Base-by-base conservation (phyloP, 805 yeast genomes). In the Komagataella ulmi region DNA sequence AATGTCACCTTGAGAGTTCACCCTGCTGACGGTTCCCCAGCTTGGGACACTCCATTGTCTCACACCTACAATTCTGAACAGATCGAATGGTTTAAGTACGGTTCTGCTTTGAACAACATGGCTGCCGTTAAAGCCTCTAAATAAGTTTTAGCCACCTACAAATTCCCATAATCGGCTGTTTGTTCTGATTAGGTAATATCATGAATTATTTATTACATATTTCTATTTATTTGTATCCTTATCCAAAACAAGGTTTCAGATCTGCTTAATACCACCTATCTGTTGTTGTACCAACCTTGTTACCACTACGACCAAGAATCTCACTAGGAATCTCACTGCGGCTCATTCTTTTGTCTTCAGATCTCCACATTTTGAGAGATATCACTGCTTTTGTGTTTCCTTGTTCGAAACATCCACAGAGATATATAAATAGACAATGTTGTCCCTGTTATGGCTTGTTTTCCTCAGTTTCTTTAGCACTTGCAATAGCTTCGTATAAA, bases 11-110 rank as follows among this genome's bases (percentile, higher is more conserved):
- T 90, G 79, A 87, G 85, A 73, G 80, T 79, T 61, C 80, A 78
- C 66, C 83, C 83, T 61, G 69, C 73, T 69, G 74, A 85, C 56
- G 97, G 97, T 65, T 21, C 24, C 14, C 75, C 69, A 61, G 73
- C 89, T 56, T 93, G 97, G 97, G 84, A 83, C 64, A 77, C 91
- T 67, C 84, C 80, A 75, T 86, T 93, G 71, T 80, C 96, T 53
- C 99, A 93, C 80, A 93, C 99, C 59, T 93, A 87, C 81, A 93
- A 93, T 80, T 56, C 69, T 57, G 97, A 93, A 79, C 99, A 91
- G 80, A 86, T 91, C 68, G 97, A 88, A 70, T 91, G 98, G 98
- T 91, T 91, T 86, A 91, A 88, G 81, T 82, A 85, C 65, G 99
- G 99, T 77, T 89, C 97, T 62, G 99, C 99, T 71, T 84, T 93